These are phyloP conservation scores for Sergeia podlipaevii DNA, from an alignment of 208 protist genomes.

Conservation along the genomic window DNA sequence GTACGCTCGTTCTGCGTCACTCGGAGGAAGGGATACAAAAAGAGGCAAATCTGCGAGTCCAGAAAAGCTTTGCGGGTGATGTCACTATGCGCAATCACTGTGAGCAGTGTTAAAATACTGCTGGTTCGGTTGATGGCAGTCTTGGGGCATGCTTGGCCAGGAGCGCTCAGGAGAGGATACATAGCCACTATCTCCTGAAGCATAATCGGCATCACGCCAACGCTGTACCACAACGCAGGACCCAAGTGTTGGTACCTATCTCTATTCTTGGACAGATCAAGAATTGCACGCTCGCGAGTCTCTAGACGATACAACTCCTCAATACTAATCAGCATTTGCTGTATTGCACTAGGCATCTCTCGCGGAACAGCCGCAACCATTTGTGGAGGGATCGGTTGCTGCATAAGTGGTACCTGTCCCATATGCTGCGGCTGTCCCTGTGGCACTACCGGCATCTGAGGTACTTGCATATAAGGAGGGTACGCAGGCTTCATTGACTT, in stretches of 20 bases:
- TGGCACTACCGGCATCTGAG: not conserved
- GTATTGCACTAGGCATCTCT: too few relatives aligned
- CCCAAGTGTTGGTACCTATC: conserved; percentile 94
- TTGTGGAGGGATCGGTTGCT: conserved; percentile 10
- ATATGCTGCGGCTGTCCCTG: conserved; percentile 8
- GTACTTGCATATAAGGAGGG: too few relatives aligned
- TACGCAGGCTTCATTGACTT: too few relatives aligned
- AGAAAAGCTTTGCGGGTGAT: conserved; percentile 97
- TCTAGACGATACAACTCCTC: conserved; percentile 68
- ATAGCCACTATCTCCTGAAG: conserved; percentile 98
- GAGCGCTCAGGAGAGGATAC: conserved; percentile 95
- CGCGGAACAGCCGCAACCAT: too few relatives aligned
- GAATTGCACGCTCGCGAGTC: conserved; percentile 90
- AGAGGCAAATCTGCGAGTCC: conserved; percentile 98
- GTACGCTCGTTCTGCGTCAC: conserved; percentile 91
- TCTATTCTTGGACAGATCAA: conserved; percentile 94
- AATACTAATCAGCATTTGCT: conserved; percentile 37
- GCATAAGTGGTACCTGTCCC: conserved; percentile 9
- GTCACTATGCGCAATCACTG: conserved; percentile 97
- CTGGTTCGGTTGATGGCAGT: conserved; percentile 94
- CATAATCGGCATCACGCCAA: conserved; percentile 97
- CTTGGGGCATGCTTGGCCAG: conserved; percentile 46
- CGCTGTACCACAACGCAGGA: conserved; percentile 97
- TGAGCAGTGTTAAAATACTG: conserved; percentile 98
- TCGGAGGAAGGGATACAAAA: conserved; percentile 99